These are phyloP conservation scores for Diplotaxis tenuifolia DNA, from an alignment of 345 rosid genomes.

Conservation along the genomic window DNA sequence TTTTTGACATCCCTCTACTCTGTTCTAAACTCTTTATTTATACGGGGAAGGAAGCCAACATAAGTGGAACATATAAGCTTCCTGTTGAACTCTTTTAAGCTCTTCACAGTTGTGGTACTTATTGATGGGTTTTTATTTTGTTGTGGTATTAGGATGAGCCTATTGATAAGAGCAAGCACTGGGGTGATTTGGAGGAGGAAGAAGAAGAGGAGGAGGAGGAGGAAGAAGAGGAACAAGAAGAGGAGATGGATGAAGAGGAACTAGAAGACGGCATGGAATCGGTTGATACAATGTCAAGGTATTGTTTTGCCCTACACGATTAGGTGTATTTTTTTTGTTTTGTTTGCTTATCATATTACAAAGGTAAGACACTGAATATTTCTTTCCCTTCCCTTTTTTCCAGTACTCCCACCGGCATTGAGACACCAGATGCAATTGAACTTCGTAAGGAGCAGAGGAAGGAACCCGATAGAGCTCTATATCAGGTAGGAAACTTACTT, in stretches of 20 bases:
- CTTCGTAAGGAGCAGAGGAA: slow-evolving; percentile 99
- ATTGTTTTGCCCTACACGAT: slow-evolving; percentile 11
- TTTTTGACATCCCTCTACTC: background rate
- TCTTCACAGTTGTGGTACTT: background rate
- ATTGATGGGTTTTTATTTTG: background rate
- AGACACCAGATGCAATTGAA: slow-evolving; percentile 99
- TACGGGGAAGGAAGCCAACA: background rate
- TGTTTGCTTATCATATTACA: background rate
- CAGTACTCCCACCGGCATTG: slow-evolving; percentile 99
- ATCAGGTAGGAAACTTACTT: slow-evolving; percentile 57
- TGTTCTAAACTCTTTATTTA: background rate
- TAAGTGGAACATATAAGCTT: background rate
- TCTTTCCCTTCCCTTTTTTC: slow-evolving; percentile 15
- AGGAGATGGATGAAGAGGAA: slow-evolving; percentile 86
- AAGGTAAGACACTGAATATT: background rate
- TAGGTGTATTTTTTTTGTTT: slow-evolving; percentile 15
- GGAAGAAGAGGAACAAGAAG: slow-evolving; percentile 78
- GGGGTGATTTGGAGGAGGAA: slow-evolving; percentile 99
- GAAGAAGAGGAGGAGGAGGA: slow-evolving; percentile 67
- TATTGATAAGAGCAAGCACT: slow-evolving; percentile 92
- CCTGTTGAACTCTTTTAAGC: background rate
- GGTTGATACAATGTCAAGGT: slow-evolving; percentile 96
- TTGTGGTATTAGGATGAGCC: slow-evolving; percentile 76
- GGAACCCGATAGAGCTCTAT: slow-evolving; percentile 91
- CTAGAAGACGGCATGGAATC: slow-evolving; percentile 85